Base-by-base conservation (phyloP, 2,329 filamentous ascomycete genomes). In the Scleromitrula shiraiana region DNA sequence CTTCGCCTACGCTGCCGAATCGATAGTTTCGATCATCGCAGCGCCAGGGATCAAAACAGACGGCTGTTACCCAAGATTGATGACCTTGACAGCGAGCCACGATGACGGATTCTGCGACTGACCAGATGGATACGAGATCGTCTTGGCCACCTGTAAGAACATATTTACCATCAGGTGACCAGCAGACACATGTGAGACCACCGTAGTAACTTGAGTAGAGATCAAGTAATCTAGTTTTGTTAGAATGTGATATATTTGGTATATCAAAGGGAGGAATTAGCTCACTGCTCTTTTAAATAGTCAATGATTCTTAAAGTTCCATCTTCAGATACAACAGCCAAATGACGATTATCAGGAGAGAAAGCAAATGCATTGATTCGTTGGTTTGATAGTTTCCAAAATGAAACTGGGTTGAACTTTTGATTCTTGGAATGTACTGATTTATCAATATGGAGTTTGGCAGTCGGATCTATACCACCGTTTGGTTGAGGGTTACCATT, bases 111-210 rank as follows among this genome's bases (percentile, higher is more conserved):
- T 97, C 93, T 33, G 82, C 77, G 30, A 95, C 75, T 14, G 84
- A 93, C 93, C 93, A 98, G 57, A 98, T 96, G 0, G 89, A 94
- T 10, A 98, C 85, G 8, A 97, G 72, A 64, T 98, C 93, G 64
- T 98, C 93, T 67, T 97, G 91, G 4, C 93, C 90, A 44, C 93
- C 93, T 0, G 93, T 96, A 15, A 98, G 74, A 43, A 98, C 82
- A 65, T 97, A 98, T 64, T 94, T 91, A 43, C 89, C 90, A 62
- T 98, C 93, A 8, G 93, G 93, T 6, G 91, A 96, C 93, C 93
- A 98, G 68, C 88, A 95, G 2, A 96, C 89, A 62, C 89, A 95
- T 37, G 85, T 85, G 52, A 98, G 75, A 3, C 88, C 91, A 39
- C 93, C 93, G 60, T 96, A 98, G 69, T 96, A 98, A 46, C 88